Evolutionary conservation across 2,329 filamentous ascomycete species (phyloP).

Genomic region (Thielaviopsis ethacetica): DNA sequence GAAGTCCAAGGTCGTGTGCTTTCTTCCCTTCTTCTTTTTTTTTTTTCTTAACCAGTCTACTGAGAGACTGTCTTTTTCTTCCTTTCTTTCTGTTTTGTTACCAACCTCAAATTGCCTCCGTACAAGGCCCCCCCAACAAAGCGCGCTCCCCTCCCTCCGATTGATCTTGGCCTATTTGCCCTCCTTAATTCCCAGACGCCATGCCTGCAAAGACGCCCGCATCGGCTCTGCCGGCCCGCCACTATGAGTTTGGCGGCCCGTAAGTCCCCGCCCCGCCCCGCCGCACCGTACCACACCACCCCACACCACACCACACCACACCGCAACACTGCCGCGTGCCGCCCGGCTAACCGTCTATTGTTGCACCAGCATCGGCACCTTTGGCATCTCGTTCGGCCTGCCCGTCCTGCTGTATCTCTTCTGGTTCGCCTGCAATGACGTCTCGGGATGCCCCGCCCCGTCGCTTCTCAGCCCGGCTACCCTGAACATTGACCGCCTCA

Average conservation of each 20-base stretch:
- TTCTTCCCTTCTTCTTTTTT: background rate
- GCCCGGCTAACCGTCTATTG: background rate
- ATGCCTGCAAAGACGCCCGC: constrained; percentile 14
- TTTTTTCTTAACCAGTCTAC: no score
- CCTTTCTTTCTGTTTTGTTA: no score
- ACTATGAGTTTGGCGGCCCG: constrained; percentile 38
- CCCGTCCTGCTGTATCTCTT: constrained; percentile 66
- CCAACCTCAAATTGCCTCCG: no score
- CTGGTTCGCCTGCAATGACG: constrained; percentile 79
- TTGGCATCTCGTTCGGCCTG: constrained; percentile 62
- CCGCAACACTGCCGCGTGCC: background rate
- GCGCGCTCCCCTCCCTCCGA: no score
- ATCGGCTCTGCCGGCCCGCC: constrained; percentile 20
- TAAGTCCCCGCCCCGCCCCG: constrained; percentile 18
- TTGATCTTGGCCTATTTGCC: no score
- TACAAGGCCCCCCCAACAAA: no score
- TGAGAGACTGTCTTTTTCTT: no score
- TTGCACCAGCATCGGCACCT: constrained; percentile 53
- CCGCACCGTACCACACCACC: no score
- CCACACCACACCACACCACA: no score
- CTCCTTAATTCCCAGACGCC: no score
- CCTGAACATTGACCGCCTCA: constrained; percentile 55
- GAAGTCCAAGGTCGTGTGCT: no score
- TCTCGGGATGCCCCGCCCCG: constrained; percentile 78
- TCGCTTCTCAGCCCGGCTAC: constrained; percentile 58